Evolutionary conservation across 352 stramenopile species (phyloP).

Genomic region (Phytophthora brassicae): DNA sequence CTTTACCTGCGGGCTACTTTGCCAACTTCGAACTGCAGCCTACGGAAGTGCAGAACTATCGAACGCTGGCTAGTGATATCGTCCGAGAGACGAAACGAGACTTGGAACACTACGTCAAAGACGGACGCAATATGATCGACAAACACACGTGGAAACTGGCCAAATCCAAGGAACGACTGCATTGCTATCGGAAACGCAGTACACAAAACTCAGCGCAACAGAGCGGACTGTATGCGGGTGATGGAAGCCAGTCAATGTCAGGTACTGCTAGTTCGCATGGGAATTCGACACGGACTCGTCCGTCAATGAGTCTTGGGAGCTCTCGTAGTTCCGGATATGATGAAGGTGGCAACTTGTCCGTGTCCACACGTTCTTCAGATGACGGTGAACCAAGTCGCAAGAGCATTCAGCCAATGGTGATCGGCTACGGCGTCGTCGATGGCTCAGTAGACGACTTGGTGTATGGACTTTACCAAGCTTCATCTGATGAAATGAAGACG

Average conservation of each 20-base stretch:
- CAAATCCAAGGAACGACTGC: slow-evolving; percentile 67
- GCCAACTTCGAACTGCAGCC: slow-evolving; percentile 68
- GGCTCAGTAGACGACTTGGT: slow-evolving; percentile 55
- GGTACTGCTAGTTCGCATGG: slow-evolving; percentile 25
- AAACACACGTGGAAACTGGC: slow-evolving; percentile 63
- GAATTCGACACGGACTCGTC: slow-evolving; percentile 26
- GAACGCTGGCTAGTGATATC: slow-evolving; percentile 59
- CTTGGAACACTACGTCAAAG: slow-evolving; percentile 54
- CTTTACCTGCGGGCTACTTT: slow-evolving; percentile 66
- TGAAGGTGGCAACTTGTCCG: slow-evolving; percentile 18
- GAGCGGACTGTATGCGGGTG: slow-evolving; percentile 49
- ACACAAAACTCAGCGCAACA: slow-evolving; percentile 30
- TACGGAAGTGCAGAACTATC: slow-evolving; percentile 53
- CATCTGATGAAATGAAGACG: slow-evolving; percentile 62
- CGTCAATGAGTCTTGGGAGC: slow-evolving; percentile 33
- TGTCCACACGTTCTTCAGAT: slow-evolving; percentile 34
- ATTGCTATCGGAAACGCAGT: slow-evolving; percentile 57
- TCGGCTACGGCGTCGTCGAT: slow-evolving; percentile 50
- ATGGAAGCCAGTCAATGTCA: slow-evolving; percentile 18
- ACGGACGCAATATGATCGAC: slow-evolving; percentile 61
- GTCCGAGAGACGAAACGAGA: slow-evolving; percentile 63
- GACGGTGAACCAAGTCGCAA: slow-evolving; percentile 44
- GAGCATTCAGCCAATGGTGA: slow-evolving; percentile 44
- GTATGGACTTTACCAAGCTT: slow-evolving; percentile 54
- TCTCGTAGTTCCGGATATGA: slow-evolving; percentile 31